Base-by-base conservation (phyloP, 2,329 filamentous ascomycete species). In the Aspergillus novofumigatus region DNA sequence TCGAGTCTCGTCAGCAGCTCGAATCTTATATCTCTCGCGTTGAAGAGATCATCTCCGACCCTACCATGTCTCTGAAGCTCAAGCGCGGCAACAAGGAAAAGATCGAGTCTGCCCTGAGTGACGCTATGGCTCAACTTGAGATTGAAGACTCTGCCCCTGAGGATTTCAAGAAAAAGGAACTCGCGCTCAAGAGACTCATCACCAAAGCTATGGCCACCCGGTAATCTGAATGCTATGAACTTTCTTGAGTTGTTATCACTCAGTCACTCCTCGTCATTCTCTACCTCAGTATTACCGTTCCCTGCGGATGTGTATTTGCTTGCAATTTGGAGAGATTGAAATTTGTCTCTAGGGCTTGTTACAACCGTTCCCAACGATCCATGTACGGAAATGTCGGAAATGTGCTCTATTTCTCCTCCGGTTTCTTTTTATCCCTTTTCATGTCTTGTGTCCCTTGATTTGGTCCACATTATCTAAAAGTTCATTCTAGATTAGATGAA, bases 81-180 rank as follows among this genome's bases (percentile, higher is more conserved):
- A 97, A 97, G 91, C 92, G 93, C 72, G 92, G 91, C 78, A 92
- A 96, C 85, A 96, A 96, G 89, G 92, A 97, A 81, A 97, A 96
- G 89, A 97, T 99, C 67, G 94, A 99, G 87, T 88, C 89, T 75
- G 90, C 92, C 68, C 90, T 99, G 69, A 93, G 89, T 78, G 94
- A 99, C 72, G 94, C 94, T 70, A 97, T 99, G 94, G 90, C 86
- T 65, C 89, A 95, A 81, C 90, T 99, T 64, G 94, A 99, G 87
- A 82, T 99, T 73, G 90, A 93, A 79, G 95, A 99, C 69, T 90
- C 91, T 57, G 80, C 82, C 62, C 90, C 92, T 61, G 95, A 99
- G 70, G 94, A 99, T 76, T 84, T 99, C 69, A 97, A 96, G 91
- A 97, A 97, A 91, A 96, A 97, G 88, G 94, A 99, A 85, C 84